Percentiles rank a stretch among this genome's conserved stretches.
Evolutionary conservation across 75 land plant genomes (phyloP).

Genomic region (Pinus tabuliformis): DNA sequence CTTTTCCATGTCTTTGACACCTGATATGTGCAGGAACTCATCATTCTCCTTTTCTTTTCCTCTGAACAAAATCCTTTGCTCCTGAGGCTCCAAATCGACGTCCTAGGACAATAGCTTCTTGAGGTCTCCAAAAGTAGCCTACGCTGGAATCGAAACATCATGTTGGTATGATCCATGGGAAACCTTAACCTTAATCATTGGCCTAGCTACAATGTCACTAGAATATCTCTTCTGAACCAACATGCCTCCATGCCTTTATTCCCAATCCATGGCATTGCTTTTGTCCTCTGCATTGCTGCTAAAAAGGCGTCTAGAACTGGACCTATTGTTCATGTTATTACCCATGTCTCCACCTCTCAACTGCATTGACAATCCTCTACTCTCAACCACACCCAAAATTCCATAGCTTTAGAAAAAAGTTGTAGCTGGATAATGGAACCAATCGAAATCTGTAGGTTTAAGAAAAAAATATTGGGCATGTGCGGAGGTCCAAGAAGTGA

Average conservation of each 20-base stretch:
- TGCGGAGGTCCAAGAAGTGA: not conserved
- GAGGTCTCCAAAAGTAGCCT: slow-evolving; percentile 18
- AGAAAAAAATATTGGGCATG: not conserved
- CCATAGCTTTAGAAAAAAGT: not conserved
- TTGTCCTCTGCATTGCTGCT: slow-evolving; percentile 3
- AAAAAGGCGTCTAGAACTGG: no score
- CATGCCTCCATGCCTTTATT: slow-evolving; percentile 59
- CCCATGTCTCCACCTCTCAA: no score
- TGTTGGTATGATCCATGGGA: no score
- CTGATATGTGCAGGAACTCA: slow-evolving; percentile 26
- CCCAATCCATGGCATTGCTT: slow-evolving; percentile 38
- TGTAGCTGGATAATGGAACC: not conserved
- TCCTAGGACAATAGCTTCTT: slow-evolving; percentile 29
- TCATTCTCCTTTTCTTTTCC: slow-evolving; percentile 36
- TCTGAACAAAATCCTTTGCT: slow-evolving; percentile 34
- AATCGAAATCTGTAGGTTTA: not conserved
- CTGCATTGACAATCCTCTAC: not conserved
- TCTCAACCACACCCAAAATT: not conserved
- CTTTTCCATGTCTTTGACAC: slow-evolving; percentile 35
- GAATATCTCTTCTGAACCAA: slow-evolving; percentile 58
- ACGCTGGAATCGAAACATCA: no score
- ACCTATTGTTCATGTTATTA: no score
- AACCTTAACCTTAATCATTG: no score
- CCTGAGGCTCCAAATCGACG: slow-evolving; percentile 30
- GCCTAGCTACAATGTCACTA: not conserved